Evolutionary conservation across 768 basidiomycete species (phyloP).

Genomic region (Lepiota brunneoincarnata): DNA sequence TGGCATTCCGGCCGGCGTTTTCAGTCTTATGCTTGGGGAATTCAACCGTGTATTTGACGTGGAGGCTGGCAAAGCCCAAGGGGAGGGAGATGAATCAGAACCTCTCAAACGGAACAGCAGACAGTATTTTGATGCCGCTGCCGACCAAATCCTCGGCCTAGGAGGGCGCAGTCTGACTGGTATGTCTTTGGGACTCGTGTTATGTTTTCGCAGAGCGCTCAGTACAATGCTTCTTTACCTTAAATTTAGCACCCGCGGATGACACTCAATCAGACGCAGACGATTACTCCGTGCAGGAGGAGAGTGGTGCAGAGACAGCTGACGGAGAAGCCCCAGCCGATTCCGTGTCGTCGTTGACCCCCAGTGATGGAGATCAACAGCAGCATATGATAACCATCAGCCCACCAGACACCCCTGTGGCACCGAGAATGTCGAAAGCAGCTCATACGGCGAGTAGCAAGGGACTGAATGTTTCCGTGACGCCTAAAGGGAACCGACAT

Average conservation of each 20-base stretch:
- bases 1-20: slow-evolving; percentile 96
- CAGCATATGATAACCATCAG: slow-evolving; percentile 27
- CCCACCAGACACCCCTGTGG: slow-evolving; percentile 41
- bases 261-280: slow-evolving; percentile 73
- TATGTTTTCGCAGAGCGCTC: slow-evolving; percentile 13
- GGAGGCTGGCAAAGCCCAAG: slow-evolving; percentile 40
- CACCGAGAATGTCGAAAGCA: slow-evolving; percentile 46
- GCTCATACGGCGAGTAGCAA: slow-evolving; percentile 61
- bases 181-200: slow-evolving; percentile 34
- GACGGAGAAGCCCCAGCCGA: slow-evolving; percentile 54
- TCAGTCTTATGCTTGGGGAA: slow-evolving; percentile 91
- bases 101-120: slow-evolving; percentile 73
- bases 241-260: slow-evolving; percentile 41
- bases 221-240: slow-evolving; percentile 8
- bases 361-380: slow-evolving; percentile 11
- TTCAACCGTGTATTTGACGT: slow-evolving; percentile 94
- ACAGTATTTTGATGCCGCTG: slow-evolving; percentile 80
- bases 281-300: slow-evolving; percentile 63
- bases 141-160: slow-evolving; percentile 79
- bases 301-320: slow-evolving; percentile 67
- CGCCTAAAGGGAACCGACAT: slow-evolving; percentile 56
- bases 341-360: slow-evolving; percentile 44
- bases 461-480: slow-evolving; percentile 65
- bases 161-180: slow-evolving; percentile 65
- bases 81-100: slow-evolving; percentile 32